Percentiles rank a stretch among this genome's conserved stretches.
These are phyloP conservation scores for Zygosaccharomyces bisporus DNA, from an alignment of 805 yeast genomes.

Conservation along the genomic window DNA sequence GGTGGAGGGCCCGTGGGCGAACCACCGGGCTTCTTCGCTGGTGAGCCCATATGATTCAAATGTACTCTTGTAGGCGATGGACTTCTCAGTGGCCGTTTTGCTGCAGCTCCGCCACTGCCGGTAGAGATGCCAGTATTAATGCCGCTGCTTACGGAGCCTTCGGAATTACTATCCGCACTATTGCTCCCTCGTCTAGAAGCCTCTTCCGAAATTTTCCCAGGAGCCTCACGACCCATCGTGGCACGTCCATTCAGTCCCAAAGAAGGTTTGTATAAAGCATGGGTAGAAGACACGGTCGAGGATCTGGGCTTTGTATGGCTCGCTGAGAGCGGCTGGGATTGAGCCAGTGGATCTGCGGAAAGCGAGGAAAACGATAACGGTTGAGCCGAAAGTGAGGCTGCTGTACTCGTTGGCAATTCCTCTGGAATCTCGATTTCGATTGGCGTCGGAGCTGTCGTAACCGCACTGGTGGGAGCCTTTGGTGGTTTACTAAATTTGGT, in stretches of 20 bases:
- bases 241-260: conserved; percentile 14
- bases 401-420: conserved; percentile 32
- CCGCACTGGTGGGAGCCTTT: conserved; percentile 26
- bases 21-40: conserved; percentile 13
- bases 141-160: conserved; percentile 4
- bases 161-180: conserved; percentile 12
- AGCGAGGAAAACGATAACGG: conserved; percentile 39
- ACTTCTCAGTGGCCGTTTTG: conserved; percentile 9
- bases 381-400: conserved; percentile 32
- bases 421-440: conserved; percentile 65
- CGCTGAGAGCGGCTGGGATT: conserved; percentile 20
- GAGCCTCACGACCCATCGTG: conserved; percentile 5
- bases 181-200: conserved; percentile 17
- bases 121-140: background rate
- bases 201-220: conserved; percentile 17
- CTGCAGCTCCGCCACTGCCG: background rate
- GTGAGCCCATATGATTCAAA: conserved; percentile 14
- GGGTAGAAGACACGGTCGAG: conserved; percentile 34
- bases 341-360: conserved; percentile 11
- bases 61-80: conserved; percentile 18
- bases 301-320: conserved; percentile 26
- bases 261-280: conserved; percentile 27
- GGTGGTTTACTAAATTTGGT: conserved; percentile 27
- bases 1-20: conserved; percentile 37
- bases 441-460: conserved; percentile 50